Percentiles rank a stretch among this genome's conserved stretches.
Conservation (phyloP, 768 basidiomycete species). For the Phlebiopsis flavidoalba region DNA sequence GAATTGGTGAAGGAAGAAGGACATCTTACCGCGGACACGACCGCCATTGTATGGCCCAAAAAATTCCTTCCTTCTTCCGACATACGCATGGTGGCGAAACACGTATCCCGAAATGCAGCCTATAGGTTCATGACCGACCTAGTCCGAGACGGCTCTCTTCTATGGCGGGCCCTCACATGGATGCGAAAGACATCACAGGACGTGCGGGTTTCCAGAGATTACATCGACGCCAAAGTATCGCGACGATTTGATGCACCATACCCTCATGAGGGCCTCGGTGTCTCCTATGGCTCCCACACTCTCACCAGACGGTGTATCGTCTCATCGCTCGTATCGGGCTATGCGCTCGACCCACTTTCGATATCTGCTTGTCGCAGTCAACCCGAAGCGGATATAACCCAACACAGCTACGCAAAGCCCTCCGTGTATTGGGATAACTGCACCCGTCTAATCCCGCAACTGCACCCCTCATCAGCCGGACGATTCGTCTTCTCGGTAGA, state of each 20-base stretch:
- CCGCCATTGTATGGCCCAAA: not conserved
- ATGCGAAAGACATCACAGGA: not conserved
- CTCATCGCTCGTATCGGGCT: not conserved
- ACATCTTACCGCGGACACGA: not conserved
- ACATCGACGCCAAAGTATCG: not conserved
- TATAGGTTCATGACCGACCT: not conserved
- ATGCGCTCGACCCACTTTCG: not conserved
- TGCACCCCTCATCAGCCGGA: not conserved
- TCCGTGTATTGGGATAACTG: not conserved
- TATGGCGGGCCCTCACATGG: not conserved
- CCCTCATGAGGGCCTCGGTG: not conserved
- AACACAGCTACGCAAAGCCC: not conserved
- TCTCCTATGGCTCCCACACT: not conserved
- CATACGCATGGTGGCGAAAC: not conserved
- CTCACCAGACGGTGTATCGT: constrained; percentile 1
- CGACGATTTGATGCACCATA: not conserved
- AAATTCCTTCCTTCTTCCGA: not conserved
- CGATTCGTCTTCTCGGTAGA: not conserved
- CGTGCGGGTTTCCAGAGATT: not conserved
- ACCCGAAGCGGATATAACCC: not conserved
- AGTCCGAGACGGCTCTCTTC: not conserved
- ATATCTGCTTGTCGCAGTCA: not conserved
- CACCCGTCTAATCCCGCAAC: too few relatives aligned
- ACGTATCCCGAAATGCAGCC: not conserved
- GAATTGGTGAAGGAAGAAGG: not conserved